These are phyloP conservation scores for Lumnitzera racemosa DNA, from an alignment of 345 rosid species.

Conservation along the genomic window DNA sequence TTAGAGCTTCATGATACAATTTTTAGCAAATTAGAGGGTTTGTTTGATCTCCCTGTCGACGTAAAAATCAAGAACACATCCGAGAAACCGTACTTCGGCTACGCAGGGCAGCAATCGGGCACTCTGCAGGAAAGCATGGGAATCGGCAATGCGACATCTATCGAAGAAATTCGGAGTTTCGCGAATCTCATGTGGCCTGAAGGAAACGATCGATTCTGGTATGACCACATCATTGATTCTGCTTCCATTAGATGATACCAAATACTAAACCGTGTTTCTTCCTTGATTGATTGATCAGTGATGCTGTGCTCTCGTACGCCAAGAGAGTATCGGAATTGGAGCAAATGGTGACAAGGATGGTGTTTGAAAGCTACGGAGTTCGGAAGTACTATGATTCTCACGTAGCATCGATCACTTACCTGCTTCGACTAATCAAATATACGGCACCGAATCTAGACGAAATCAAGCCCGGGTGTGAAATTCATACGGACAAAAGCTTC, in stretches of 20 bases:
- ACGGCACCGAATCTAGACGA: slow-evolving; percentile 18
- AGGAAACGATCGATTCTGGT: slow-evolving; percentile 39
- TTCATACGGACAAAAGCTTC: slow-evolving; percentile 55
- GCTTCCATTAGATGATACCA: no score
- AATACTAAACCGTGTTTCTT: neutral
- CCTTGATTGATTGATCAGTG: slow-evolving; percentile 9
- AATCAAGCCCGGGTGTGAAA: slow-evolving; percentile 21
- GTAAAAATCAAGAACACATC: slow-evolving; percentile 27
- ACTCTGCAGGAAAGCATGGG: slow-evolving; percentile 41
- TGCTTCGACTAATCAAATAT: slow-evolving; percentile 43
- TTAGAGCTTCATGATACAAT: slow-evolving; percentile 18
- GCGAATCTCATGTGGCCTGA: slow-evolving; percentile 42
- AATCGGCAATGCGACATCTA: slow-evolving; percentile 27
- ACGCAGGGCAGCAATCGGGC: slow-evolving; percentile 24
- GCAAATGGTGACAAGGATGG: slow-evolving; percentile 34
- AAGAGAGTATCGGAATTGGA: slow-evolving; percentile 33
- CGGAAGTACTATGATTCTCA: slow-evolving; percentile 27
- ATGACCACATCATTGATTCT: neutral
- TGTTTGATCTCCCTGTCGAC: slow-evolving; percentile 44
- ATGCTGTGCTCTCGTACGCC: slow-evolving; percentile 18
- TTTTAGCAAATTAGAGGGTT: slow-evolving; percentile 18
- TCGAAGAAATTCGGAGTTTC: slow-evolving; percentile 25
- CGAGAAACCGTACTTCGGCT: slow-evolving; percentile 41
- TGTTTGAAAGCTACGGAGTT: slow-evolving; percentile 47
- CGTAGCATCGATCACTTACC: slow-evolving; percentile 22